Evolutionary conservation across 2,329 filamentous ascomycete genomes (phyloP).

Genomic region (Fusarium beomiforme): DNA sequence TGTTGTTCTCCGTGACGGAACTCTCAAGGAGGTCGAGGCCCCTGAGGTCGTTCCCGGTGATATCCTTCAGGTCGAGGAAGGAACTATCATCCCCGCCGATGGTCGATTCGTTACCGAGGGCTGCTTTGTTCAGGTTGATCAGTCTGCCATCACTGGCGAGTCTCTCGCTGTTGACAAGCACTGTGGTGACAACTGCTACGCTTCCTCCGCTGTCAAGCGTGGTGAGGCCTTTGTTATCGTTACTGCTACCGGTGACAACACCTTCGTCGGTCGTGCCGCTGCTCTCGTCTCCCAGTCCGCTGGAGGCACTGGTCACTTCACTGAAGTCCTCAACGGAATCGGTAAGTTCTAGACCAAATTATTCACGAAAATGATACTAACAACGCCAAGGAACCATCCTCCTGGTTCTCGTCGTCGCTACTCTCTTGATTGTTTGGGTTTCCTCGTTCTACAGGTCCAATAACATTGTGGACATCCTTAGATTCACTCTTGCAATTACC

Average conservation of each 20-base stretch:
- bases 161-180: constrained; percentile 92
- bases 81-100: constrained; percentile 90
- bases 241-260: constrained; percentile 87
- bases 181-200: constrained; percentile 81
- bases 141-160: constrained; percentile 91
- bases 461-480: constrained; percentile 78
- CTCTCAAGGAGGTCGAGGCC: constrained; percentile 81
- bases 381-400: no score
- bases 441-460: constrained; percentile 90
- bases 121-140: constrained; percentile 89
- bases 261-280: constrained; percentile 88
- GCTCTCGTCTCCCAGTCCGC: constrained; percentile 84
- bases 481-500: constrained; percentile 88
- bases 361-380: no score
- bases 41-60: constrained; percentile 89
- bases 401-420: constrained; percentile 86
- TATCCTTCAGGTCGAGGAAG: constrained; percentile 89
- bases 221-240: constrained; percentile 86
- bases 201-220: constrained; percentile 90
- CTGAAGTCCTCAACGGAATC: constrained; percentile 88
- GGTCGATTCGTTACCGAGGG: constrained; percentile 85
- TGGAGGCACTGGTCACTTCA: constrained; percentile 84
- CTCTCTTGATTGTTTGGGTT: constrained; percentile 85
- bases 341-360: no score
- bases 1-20: constrained; percentile 82